phyloP scores from a whole-genome alignment of 768 basidiomycete genomes.

The Rhizopogon sp. region DNA sequence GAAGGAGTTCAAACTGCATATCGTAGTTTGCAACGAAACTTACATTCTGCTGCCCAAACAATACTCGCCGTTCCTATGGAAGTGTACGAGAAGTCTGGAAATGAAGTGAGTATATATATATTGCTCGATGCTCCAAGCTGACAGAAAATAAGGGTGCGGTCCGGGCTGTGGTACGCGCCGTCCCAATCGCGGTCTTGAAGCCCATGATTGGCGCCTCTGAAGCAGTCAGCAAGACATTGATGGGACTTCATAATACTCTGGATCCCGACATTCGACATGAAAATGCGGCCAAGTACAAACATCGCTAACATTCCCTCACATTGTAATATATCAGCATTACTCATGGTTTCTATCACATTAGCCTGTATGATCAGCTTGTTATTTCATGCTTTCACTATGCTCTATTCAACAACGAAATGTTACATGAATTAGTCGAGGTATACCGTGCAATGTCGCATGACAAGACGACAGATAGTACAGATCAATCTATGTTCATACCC shows the following conservation, averaged over 20 bases:
- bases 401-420: not conserved
- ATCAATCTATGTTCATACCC: constrained; percentile 85
- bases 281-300: constrained; percentile 93
- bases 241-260: constrained; percentile 89
- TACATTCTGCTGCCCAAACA: constrained; percentile 94
- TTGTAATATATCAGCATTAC: constrained; percentile 15
- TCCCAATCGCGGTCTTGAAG: constrained; percentile 94
- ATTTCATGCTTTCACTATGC: not conserved
- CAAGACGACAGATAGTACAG: not conserved
- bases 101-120: constrained; percentile 54
- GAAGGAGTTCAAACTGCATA: constrained; percentile 95
- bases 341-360: not conserved
- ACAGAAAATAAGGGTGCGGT: constrained; percentile 67
- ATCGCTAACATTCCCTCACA: constrained; percentile 38
- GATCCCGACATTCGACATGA: constrained; percentile 82
- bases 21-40: constrained; percentile 76
- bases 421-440: not conserved
- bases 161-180: constrained; percentile 91
- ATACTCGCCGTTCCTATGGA: constrained; percentile 99
- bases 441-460: not conserved
- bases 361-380: not conserved
- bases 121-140: not conserved
- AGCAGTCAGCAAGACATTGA: constrained; percentile 91
- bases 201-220: constrained; percentile 98
- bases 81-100: constrained; percentile 91